A percentile compares a stretch with the other conserved stretches of the same genome.
Evolutionary conservation across 2,329 filamentous ascomycete genomes (phyloP).

Genomic region (Pseudocercospora pini-densiflorae): DNA sequence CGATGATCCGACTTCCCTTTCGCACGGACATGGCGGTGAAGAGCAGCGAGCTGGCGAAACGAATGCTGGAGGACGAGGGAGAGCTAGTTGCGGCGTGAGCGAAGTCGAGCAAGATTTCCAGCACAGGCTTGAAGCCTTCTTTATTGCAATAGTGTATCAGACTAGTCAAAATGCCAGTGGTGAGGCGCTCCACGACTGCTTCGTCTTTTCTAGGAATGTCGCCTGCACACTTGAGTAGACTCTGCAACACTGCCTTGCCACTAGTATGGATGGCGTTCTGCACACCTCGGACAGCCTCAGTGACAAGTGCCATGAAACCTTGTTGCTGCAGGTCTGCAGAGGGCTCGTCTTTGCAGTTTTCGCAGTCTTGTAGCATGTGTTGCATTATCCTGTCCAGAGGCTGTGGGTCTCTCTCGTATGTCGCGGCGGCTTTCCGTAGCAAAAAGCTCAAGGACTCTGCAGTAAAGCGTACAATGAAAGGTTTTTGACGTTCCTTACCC

Average conservation of each 20-base stretch:
- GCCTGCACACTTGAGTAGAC: constrained; percentile 46
- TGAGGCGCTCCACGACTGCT: constrained; percentile 55
- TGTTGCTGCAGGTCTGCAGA: constrained; percentile 69
- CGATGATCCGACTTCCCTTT: constrained; percentile 72
- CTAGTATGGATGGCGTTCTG: constrained; percentile 63
- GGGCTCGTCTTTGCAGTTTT: constrained; percentile 54
- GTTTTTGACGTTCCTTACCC: constrained; percentile 79
- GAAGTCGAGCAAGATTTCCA: constrained; percentile 64
- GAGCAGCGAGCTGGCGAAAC: constrained; percentile 58
- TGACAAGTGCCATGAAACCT: constrained; percentile 89
- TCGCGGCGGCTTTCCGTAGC: constrained; percentile 81
- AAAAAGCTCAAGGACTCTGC: constrained; percentile 95
- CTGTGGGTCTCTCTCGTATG: constrained; percentile 71
- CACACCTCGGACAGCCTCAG: constrained; percentile 74
- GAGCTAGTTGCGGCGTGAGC: constrained; percentile 42
- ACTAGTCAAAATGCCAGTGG: constrained; percentile 77
- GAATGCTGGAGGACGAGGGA: constrained; percentile 46
- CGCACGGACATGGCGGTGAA: constrained; percentile 77
- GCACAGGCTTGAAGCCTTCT: constrained; percentile 72
- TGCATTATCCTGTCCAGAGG: constrained; percentile 73
- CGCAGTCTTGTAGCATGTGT: constrained; percentile 72
- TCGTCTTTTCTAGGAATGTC: constrained; percentile 26
- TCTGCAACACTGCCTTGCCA: constrained; percentile 57
- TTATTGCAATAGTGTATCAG: constrained; percentile 79
- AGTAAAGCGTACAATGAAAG: constrained; percentile 87